A percentile compares a stretch with the other conserved stretches of the same genome.
These are phyloP conservation scores for Elsinoe necatrix DNA, from an alignment of 2,329 filamentous ascomycete genomes.

Conservation along the genomic window DNA sequence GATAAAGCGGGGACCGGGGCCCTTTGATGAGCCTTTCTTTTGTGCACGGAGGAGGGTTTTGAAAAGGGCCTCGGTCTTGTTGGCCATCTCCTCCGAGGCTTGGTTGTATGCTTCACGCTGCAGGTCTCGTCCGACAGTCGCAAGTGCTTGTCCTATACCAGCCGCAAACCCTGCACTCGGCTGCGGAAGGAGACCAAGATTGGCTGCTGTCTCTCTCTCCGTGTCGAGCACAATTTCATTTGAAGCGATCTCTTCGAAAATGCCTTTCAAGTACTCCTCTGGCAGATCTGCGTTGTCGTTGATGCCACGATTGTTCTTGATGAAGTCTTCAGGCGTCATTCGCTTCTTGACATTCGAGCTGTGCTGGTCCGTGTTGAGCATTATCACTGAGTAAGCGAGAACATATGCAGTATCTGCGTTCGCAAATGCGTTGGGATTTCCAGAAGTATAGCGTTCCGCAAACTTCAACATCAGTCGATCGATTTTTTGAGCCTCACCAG, in stretches of 20 bases:
- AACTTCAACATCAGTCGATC: slow-evolving; percentile 99
- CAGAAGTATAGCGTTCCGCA: slow-evolving; percentile 86
- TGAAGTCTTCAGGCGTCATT: slow-evolving; percentile 96
- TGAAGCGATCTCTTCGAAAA: slow-evolving; percentile 82
- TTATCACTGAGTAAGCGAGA: slow-evolving; percentile 88
- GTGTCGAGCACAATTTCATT: slow-evolving; percentile 95
- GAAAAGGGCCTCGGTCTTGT: slow-evolving; percentile 75
- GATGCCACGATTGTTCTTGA: slow-evolving; percentile 97
- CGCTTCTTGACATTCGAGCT: slow-evolving; percentile 76
- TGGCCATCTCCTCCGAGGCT: slow-evolving; percentile 88
- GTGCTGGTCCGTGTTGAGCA: slow-evolving; percentile 94
- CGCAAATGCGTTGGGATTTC: slow-evolving; percentile 94
- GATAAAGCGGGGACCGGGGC: slow-evolving; percentile 65
- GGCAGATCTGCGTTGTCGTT: slow-evolving; percentile 93
- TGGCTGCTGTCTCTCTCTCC: slow-evolving; percentile 81
- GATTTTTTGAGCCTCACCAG: slow-evolving; percentile 96
- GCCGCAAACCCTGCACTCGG: slow-evolving; percentile 64
- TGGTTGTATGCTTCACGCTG: slow-evolving; percentile 90
- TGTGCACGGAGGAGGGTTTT: slow-evolving; percentile 88
- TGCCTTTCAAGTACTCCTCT: slow-evolving; percentile 78
- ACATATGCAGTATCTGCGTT: slow-evolving; percentile 98
- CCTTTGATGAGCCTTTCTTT: slow-evolving; percentile 62
- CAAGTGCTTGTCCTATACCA: slow-evolving; percentile 78
- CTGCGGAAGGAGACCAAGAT: slow-evolving; percentile 56
- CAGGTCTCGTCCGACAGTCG: slow-evolving; percentile 82